Conservation (phyloP, 176 grass and related monocot genomes). For the Pontederia crassipes region DNA sequence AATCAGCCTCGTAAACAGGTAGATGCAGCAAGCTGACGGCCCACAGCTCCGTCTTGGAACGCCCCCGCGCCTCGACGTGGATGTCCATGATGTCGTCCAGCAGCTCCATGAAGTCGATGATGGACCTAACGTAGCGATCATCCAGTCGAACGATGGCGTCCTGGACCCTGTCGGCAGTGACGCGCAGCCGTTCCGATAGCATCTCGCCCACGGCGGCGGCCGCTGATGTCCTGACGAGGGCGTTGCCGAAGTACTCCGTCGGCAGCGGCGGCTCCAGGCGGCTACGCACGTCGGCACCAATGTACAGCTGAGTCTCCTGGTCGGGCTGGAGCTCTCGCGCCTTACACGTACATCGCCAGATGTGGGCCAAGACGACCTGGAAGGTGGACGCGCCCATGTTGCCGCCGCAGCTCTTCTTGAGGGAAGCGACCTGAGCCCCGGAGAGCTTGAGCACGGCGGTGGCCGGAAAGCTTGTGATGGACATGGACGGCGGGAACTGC, state of each 20-base stretch:
- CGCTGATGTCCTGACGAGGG: constrained; percentile 43
- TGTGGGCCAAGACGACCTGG: neutral
- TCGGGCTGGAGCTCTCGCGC: neutral
- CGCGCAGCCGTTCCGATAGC: constrained; percentile 26
- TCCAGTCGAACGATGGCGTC: constrained; percentile 32
- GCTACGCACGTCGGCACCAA: constrained; percentile 1
- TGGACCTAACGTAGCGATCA: constrained; percentile 44
- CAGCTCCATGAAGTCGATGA: constrained; percentile 46
- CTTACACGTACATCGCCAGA: constrained; percentile 2
- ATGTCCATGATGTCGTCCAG: constrained; percentile 12
- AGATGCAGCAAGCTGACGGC: neutral
- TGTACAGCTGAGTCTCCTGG: neutral
- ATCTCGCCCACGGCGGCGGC: constrained; percentile 27
- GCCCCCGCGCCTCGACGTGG: constrained; percentile 46
- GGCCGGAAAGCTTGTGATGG: no score
- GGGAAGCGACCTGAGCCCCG: neutral
- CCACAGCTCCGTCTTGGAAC: constrained; percentile 22
- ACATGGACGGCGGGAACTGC: no score
- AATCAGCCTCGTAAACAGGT: constrained; percentile 12
- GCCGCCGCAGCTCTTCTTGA: neutral
- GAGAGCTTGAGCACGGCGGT: constrained; percentile 3
- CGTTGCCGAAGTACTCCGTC: constrained; percentile 16
- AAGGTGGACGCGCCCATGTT: constrained; percentile 5
- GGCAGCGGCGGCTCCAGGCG: constrained; percentile 4
- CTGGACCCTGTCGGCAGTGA: constrained; percentile 38